Base-by-base conservation (phyloP, 169 alveolate species). In the Plasmodium falciparum region DNA sequence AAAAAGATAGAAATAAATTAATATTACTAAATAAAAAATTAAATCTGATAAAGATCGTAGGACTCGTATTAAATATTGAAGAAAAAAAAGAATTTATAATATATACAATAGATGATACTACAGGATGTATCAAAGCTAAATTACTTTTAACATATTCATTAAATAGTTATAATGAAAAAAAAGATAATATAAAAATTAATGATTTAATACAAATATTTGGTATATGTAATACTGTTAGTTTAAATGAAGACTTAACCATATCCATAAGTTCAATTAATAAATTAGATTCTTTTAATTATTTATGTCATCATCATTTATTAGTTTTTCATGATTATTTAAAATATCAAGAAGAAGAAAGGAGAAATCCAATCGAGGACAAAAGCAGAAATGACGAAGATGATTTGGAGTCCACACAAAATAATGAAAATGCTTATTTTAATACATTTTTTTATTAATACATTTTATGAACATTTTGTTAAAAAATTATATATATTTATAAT, bases 81-180 rank as follows among this genome's bases (percentile, higher is more conserved):
- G 86, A 85, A 73, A 85, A 69, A 70, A 85, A 70, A 63, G 91
- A 85, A 71, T 85, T 71, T 63, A 56, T 85, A 71, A 66, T 85
- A 8, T 85, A 85, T 26, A 85, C 91, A 58, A 71, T 85, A 65
- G 91, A 85, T 73, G 91, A 85, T 13, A 70, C 91, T n/a, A 85
- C 91, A 4, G 91, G 91, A n/a, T 85, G 62, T 62, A 61, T 85
- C 22, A 85, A 65, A 73, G 91, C 91, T 70, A 85, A 85, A 65
- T 47, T 70, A 8, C 86, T 85, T 45, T 71, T 85, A 85, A 85
- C 86, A 5, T 85, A 70, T 71, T 71, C 91, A 8, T 58, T 70
- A 58, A 70, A 43, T 70, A 22, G 72, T 17, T 17, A 49, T 20
- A 56, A 66, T 33, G 90, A 80, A 58, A 69, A 66, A 54, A 69